Conservation (phyloP, 2,329 filamentous ascomycete genomes). For the Colletotrichum aenigma region DNA sequence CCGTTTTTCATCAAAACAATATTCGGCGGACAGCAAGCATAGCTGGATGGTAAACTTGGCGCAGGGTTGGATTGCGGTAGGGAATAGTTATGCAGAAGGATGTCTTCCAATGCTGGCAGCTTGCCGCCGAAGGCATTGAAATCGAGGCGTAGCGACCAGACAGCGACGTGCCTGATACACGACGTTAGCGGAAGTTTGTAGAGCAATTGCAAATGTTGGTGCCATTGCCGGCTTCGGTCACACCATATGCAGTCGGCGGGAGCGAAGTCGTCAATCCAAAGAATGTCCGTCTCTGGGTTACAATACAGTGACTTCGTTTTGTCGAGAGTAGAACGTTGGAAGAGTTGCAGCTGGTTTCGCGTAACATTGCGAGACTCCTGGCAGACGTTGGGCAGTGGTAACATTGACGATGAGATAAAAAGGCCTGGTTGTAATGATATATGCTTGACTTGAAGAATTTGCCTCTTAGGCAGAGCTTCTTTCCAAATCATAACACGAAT, state of each 20-base stretch:
- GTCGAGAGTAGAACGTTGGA: background rate
- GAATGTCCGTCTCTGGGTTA: background rate
- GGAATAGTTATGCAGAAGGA: background rate
- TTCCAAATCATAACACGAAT: background rate
- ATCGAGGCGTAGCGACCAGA: background rate
- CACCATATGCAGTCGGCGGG: background rate
- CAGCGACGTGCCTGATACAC: background rate
- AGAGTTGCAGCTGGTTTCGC: background rate
- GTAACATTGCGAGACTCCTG: background rate
- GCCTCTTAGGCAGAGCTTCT: background rate
- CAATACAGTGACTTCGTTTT: background rate
- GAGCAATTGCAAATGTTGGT: background rate
- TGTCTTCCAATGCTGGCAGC: background rate
- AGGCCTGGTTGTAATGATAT: background rate
- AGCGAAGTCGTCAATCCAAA: background rate
- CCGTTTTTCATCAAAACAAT: background rate
- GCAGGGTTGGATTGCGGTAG: too few relatives aligned
- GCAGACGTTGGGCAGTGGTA: background rate
- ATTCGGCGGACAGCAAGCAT: background rate
- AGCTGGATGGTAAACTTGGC: background rate
- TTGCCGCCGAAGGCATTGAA: background rate
- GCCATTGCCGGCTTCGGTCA: background rate
- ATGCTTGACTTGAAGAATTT: background rate
- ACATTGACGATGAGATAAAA: background rate
- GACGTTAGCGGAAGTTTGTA: background rate